Conservation (phyloP, 2,329 filamentous ascomycete genomes). For the Aspergillus novofumigatus region DNA sequence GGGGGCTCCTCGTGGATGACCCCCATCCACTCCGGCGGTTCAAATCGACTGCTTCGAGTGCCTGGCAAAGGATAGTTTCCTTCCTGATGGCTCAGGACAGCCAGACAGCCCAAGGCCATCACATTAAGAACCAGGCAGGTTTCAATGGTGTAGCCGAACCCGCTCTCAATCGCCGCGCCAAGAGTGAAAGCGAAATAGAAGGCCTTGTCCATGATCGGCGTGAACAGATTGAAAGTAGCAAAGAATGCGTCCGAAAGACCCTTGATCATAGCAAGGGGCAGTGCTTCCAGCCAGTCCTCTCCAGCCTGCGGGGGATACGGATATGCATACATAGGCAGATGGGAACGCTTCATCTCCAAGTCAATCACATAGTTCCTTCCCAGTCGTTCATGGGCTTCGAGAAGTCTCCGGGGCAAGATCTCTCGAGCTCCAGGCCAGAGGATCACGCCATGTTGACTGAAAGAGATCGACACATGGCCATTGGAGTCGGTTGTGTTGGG, state of each 20-base stretch:
- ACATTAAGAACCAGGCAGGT: conserved; percentile 50
- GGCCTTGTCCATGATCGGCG: conserved; percentile 50
- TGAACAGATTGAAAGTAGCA: conserved; percentile 51
- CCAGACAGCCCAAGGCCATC: conserved; percentile 50
- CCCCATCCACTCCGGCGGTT: conserved; percentile 35
- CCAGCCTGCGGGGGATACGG: conserved; percentile 33
- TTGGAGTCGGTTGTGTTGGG: conserved; percentile 26
- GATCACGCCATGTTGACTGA: conserved; percentile 50
- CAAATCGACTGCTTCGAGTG: conserved; percentile 30
- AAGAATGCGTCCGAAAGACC: conserved; percentile 53
- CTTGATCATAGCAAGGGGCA: conserved; percentile 48
- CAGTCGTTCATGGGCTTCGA: conserved; percentile 35
- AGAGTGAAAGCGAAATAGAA: conserved; percentile 51
- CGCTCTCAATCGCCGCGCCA: conserved; percentile 45
- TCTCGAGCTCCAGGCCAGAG: conserved; percentile 47
- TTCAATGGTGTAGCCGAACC: conserved; percentile 51
- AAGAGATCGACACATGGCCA: conserved; percentile 42
- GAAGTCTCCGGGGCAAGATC: conserved; percentile 41
- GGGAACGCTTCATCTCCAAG: conserved; percentile 45
- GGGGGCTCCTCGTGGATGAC: conserved; percentile 39
- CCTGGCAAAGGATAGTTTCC: conserved; percentile 45
- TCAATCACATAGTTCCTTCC: conserved; percentile 49
- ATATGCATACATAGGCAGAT: conserved; percentile 40
- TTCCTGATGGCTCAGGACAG: conserved; percentile 47
- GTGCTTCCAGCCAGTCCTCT: conserved; percentile 43